These are phyloP conservation scores for Clavispora asparagi DNA, from an alignment of 805 yeast species.

Conservation along the genomic window DNA sequence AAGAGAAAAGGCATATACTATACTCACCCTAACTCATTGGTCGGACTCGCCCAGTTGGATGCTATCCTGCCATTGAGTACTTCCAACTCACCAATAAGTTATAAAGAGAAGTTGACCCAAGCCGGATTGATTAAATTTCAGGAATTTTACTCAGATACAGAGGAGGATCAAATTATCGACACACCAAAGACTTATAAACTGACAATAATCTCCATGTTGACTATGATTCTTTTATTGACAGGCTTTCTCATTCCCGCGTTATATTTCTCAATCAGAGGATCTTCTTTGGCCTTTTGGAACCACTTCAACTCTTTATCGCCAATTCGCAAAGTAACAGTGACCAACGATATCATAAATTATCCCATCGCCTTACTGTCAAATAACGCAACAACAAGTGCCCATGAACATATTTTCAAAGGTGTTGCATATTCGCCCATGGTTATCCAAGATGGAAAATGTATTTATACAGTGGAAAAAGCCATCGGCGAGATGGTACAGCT, in stretches of 20 bases:
- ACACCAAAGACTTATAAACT: background rate
- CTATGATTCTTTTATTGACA: slow-evolving; percentile 10
- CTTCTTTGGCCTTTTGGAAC: slow-evolving; percentile 17
- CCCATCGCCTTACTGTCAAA: background rate
- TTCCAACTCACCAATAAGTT: background rate
- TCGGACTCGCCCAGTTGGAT: background rate
- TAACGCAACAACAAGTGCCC: background rate
- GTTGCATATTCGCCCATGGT: slow-evolving; percentile 55
- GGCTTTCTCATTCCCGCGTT: slow-evolving; percentile 18
- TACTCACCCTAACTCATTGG: background rate
- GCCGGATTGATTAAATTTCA: background rate
- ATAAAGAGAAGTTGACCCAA: background rate
- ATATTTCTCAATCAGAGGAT: slow-evolving; percentile 26
- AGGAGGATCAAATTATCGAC: background rate
- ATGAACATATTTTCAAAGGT: slow-evolving; percentile 41
- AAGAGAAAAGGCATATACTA: background rate
- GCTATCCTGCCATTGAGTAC: background rate
- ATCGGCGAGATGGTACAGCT: slow-evolving; percentile 51
- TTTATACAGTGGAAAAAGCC: slow-evolving; percentile 19
- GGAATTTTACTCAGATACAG: background rate
- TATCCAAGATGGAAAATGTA: slow-evolving; percentile 18
- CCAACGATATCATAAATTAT: background rate
- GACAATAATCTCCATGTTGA: background rate
- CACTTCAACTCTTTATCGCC: slow-evolving; percentile 22
- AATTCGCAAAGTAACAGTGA: background rate